Evolutionary conservation across 202 grass and related monocot genomes (phyloP), one percentile per base, ranked within the genome.

Genomic region (Bolboschoenoplectus hybrid): DNA sequence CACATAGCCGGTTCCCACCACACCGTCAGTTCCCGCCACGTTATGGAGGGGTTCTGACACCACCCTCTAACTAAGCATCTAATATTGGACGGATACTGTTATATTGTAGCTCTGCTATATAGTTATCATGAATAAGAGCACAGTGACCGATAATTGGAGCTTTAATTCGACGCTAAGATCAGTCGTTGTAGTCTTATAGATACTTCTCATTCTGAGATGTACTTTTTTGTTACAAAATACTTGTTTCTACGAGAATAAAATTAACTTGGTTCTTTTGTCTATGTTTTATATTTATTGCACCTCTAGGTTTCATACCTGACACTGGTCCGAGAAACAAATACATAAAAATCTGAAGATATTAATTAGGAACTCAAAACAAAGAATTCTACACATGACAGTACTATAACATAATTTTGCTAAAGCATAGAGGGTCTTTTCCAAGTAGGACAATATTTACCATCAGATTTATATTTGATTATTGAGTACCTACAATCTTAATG

Each of bases 51-150:
- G 6, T 77, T 12, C 47, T 12, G 34, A 55, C 74, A 77, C 74
- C 50, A 38, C 74, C 74, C 74, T 35, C 32, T 55, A 77, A 77
- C 74, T 77, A 55, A 55, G 26, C 49, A 77, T 55, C 12, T 38
- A 77, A 6, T 3, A 3, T 55, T 4, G 47, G 20, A 51, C 5
- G 72, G 20, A 12, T 75, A 52, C 13, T 50, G 26, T 55, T 77
- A 16, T 56, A 77, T 36, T 55, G 13, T 53, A 53, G 50, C 38
- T 56, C 49, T 38, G 20, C 26, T 55, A 51, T 76, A 50, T 74
- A 73, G 16, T 76, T 34, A 74, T 51, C 1, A 74, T 12, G 71
- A 77, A 77, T 77, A 56, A 77, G 74, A 49, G 47, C 9, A 1
- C 47, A 77, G 32, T 77, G 34, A 55, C 12, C 14, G 5, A 77